Evolutionary conservation across 1,284 basidiomycete genomes (phyloP), one percentile per base, ranked within the genome.

Genomic region (Moesziomyces sp.): DNA sequence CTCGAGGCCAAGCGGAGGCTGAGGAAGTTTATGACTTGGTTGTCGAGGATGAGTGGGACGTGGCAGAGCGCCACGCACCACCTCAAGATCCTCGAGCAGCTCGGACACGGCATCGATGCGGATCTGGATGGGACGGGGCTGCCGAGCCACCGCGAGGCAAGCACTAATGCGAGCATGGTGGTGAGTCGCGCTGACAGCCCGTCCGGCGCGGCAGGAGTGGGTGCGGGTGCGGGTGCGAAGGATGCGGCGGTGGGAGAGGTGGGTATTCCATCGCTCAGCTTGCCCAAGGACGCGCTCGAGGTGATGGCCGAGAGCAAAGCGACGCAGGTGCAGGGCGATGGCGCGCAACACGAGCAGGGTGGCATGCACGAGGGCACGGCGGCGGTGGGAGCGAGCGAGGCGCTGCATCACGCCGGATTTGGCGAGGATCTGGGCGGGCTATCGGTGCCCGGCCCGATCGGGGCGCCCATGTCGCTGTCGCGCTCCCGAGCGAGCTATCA

Each of bases 1-100:
- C 7, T 38, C 9, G 70, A 72, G 46, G 78, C 78, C 5, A 78
- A 80, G 48, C 38, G 71, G n/a, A 54, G 72, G 42, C 50, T 77
- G 40, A 42, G 53, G 5, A 58, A 74, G 55, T 67, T 77, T 26
- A 77, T 77, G 74, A 60, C 67, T 1, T 74, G 71, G 71, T 53
- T 77, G 10, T 58, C 61, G 49, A 52, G 63, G 47, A 74, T 74
- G 52, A 71, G 71, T n/a, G 59, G 58, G 1, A 67, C 71, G 24
- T 74, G 67, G 61, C 54, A 66, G 46, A 64, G 65, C 18, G 74
- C 74, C 0, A 56, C 58, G 16, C 74, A 74, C 19, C 74, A 77
- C 57, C 45, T 77, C 19, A 59, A 74, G 52, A 77, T 77, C 44
- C 40, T 77, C 38, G 66, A 77, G 43, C 70, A 69, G 53, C 50